A percentile compares a stretch with the other conserved stretches of the same genome.
Evolutionary conservation across 2,329 filamentous ascomycete species (phyloP).

Genomic region (Penicillium capsulatum): DNA sequence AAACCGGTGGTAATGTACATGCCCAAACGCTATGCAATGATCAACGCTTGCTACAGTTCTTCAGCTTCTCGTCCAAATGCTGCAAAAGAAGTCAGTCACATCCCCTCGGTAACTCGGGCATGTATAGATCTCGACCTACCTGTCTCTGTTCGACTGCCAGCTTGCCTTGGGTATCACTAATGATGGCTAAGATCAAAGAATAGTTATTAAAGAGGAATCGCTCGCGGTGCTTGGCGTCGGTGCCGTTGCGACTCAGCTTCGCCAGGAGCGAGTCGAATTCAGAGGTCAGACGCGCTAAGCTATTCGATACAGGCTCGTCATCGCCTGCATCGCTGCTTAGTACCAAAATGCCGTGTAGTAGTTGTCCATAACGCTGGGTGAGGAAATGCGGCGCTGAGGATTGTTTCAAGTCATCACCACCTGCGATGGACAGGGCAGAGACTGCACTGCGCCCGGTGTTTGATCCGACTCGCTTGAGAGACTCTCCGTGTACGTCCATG

Average conservation of each 20-base stretch:
- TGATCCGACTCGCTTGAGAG: constrained; percentile 60
- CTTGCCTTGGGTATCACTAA: constrained; percentile 56
- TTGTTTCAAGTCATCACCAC: constrained; percentile 42
- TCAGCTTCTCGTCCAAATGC: constrained; percentile 42
- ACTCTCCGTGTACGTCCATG: constrained; percentile 90
- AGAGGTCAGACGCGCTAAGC: constrained; percentile 67
- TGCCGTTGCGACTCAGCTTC: constrained; percentile 70
- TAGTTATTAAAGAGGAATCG: constrained; percentile 96
- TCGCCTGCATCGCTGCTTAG: constrained; percentile 89
- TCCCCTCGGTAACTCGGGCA: background rate
- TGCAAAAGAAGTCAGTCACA: constrained; percentile 12
- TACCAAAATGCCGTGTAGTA: constrained; percentile 76
- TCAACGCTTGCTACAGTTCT: constrained; percentile 32
- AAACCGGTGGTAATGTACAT: constrained; percentile 7
- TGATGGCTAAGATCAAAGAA: constrained; percentile 87
- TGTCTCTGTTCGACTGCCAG: constrained; percentile 64
- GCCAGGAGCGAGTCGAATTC: constrained; percentile 82
- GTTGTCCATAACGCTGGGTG: constrained; percentile 92
- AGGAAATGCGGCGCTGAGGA: constrained; percentile 74
- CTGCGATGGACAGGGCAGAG: constrained; percentile 53
- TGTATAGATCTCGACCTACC: constrained; percentile 26
- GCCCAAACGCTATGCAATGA: constrained; percentile 11
- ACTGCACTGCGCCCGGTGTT: constrained; percentile 47
- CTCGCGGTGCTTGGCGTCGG: constrained; percentile 74
- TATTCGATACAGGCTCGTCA: constrained; percentile 84